Conservation (phyloP, 805 yeast species). For the Kodamaea laetipori region DNA sequence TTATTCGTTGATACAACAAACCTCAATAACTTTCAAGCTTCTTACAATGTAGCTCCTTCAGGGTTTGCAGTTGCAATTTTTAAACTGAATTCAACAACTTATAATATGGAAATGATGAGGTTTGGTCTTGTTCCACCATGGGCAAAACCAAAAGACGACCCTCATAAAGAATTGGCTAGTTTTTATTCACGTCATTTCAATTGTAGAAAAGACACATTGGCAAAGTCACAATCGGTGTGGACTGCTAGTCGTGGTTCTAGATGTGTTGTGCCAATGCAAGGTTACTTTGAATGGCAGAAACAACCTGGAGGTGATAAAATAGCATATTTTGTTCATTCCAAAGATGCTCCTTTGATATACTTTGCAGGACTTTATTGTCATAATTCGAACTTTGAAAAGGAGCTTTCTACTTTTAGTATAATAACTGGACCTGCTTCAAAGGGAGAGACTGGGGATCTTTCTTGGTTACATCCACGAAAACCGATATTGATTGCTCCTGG, state of each 20-base stretch:
- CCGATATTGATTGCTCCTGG: slow-evolving; percentile 71
- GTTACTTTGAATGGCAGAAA: slow-evolving; percentile 82
- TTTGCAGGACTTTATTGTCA: slow-evolving; percentile 55
- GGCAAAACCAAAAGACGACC: slow-evolving; percentile 48
- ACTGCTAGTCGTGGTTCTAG: slow-evolving; percentile 49
- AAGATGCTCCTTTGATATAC: slow-evolving; percentile 55
- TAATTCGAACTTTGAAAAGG: slow-evolving; percentile 30
- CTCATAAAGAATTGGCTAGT: slow-evolving; percentile 29
- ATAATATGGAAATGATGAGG: slow-evolving; percentile 55
- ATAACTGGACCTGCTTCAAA: slow-evolving; percentile 66
- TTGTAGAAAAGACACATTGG: slow-evolving; percentile 67
- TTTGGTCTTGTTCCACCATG: slow-evolving; percentile 82
- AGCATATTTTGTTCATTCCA: slow-evolving; percentile 68
- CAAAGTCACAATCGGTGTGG: slow-evolving; percentile 58
- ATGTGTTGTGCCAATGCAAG: slow-evolving; percentile 77
- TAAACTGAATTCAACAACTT: slow-evolving; percentile 20
- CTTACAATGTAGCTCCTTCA: slow-evolving; percentile 68
- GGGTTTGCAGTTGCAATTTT: slow-evolving; percentile 44
- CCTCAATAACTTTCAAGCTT: slow-evolving; percentile 26
- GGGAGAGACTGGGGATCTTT: slow-evolving; percentile 49
- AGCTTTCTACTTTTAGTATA: slow-evolving; percentile 59
- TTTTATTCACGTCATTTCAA: slow-evolving; percentile 61
- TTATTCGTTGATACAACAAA: slow-evolving; percentile 5
- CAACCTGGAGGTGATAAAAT: slow-evolving; percentile 40
- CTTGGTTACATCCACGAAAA: slow-evolving; percentile 77